Evolutionary conservation across 1,284 basidiomycete species (phyloP).

Genomic region (Ganoderma resinaceum): DNA sequence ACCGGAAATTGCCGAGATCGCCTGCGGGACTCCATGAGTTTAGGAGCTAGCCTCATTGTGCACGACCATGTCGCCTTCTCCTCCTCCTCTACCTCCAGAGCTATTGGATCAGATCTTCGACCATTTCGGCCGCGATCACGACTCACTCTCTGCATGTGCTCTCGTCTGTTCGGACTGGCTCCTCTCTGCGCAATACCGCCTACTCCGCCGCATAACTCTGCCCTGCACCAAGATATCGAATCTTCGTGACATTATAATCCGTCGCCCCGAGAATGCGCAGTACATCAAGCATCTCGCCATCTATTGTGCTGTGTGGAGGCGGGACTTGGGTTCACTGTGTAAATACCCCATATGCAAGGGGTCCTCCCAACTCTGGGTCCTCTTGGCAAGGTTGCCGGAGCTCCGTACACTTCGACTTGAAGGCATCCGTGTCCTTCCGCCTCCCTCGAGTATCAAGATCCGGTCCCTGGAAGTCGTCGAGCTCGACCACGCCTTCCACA

Average conservation of each 20-base stretch:
- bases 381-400: neutral
- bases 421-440: neutral
- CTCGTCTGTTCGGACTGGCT: slow-evolving; percentile 1
- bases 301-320: neutral
- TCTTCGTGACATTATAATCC: neutral
- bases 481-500: neutral
- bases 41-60: neutral
- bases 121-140: neutral
- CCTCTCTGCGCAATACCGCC: neutral
- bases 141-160: neutral
- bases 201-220: neutral
- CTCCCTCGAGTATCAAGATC: neutral
- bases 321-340: neutral
- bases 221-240: neutral
- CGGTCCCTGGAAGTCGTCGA: neutral
- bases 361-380: neutral
- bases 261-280: neutral
- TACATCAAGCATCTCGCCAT: neutral
- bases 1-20: too few species aligned
- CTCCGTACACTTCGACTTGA: neutral
- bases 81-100: neutral
- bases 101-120: neutral
- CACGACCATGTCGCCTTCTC: neutral
- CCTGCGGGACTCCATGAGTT: too few species aligned
- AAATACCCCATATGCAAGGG: neutral